Base-by-base conservation (phyloP, 371 early-diverging fungal genomes). In the Rhizopus arrhizus region DNA sequence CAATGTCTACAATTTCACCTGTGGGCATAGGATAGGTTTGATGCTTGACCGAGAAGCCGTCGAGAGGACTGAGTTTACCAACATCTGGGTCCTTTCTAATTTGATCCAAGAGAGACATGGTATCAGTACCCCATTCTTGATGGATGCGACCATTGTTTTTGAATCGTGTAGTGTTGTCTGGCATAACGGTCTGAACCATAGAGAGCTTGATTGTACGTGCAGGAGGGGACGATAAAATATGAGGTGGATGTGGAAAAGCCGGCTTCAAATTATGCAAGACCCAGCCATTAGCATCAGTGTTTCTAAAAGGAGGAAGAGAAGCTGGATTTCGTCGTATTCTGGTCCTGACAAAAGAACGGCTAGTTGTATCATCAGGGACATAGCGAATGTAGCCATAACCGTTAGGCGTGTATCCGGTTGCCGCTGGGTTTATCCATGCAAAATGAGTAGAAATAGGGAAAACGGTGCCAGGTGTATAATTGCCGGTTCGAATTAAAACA, bases 1-100 rank as follows among this genome's bases (percentile, higher is more conserved):
- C 75, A 31, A 78, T 22, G 41, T 78, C 78, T 4, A 78, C 53
- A 29, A 69, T 58, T 34, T 78, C 72, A 22, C 56, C 53, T 5
- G 51, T 32, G 2, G 15, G 9, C 2, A 78, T 15, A 22, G 73
- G 71, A 43, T 64, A 78, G 0, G 71, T 63, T 47, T 74, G 64
- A 56, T 43, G 64, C 29, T 50, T 53, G 3, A 42, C 41, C 41
- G 40, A 65, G 47, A 51, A 73, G 46, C 68, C 64, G 61, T 50
- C 73, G 51, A 9, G 62, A 61, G 13, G 35, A 33, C 33, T 49
- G 10, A 60, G 22, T 28, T 22, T 3, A 22, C 51, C 40, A 31
- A 46, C 4, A 13, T 12, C 29, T 12, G 42, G 41, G 9, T 55
- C 40, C 10, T 41, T 38, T 13, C 36, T 9, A 16, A 59, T 41